Percentiles rank a stretch among this genome's conserved stretches.
These are phyloP conservation scores for Umbelopsis isabellina DNA, from an alignment of 192 early-diverging fungal genomes.

Conservation along the genomic window DNA sequence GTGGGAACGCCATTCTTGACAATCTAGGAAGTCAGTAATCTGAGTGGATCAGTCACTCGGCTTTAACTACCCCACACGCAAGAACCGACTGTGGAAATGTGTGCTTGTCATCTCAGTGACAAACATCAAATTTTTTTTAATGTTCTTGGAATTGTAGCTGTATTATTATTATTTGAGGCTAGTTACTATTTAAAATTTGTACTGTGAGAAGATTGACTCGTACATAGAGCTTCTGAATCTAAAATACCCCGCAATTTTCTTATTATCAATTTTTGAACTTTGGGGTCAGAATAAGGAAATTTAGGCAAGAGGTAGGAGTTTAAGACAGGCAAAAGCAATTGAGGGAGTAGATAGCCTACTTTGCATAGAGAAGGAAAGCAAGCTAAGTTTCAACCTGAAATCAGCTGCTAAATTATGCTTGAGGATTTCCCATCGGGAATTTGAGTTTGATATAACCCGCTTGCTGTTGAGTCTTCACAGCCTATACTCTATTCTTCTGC, in stretches of 20 bases:
- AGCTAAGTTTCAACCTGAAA: neutral
- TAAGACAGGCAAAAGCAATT: no score
- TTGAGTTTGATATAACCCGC: neutral
- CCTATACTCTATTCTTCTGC: no score
- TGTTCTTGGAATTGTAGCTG: neutral
- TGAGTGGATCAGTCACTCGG: no score
- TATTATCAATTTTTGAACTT: neutral
- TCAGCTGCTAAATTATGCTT: neutral
- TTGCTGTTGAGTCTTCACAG: no score
- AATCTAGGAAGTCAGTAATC: neutral
- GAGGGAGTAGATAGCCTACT: no score
- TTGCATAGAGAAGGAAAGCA: neutral
- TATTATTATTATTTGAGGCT: no score
- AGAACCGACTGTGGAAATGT: no score
- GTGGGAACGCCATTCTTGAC: constrained; percentile 9
- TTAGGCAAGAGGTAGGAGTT: neutral
- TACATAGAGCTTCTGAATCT: constrained; percentile 2
- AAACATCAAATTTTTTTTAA: neutral
- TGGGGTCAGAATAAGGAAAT: neutral
- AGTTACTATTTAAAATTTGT: no score
- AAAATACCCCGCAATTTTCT: constrained; percentile 12
- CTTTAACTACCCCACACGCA: no score
- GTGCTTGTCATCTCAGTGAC: neutral
- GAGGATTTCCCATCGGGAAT: constrained; percentile 4
- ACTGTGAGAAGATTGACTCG: no score